phyloP scores from a whole-genome alignment of 1,284 basidiomycete species.

The Malassezia arunalokei region DNA sequence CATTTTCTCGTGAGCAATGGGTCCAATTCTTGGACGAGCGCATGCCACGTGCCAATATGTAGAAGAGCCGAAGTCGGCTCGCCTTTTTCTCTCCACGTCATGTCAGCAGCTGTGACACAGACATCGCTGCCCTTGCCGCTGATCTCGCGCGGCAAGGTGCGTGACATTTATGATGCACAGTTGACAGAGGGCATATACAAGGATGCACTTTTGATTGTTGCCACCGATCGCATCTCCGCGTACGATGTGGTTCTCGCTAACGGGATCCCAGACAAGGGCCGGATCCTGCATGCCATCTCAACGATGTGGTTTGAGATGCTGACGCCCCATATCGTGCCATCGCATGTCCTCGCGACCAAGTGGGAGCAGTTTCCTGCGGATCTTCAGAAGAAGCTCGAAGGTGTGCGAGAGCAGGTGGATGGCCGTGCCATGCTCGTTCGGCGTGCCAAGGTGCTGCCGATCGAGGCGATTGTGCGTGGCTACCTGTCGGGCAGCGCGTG shows the following conservation, averaged over 20 bases:
- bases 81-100: not conserved
- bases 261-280: slow-evolving; percentile 85
- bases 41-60: slow-evolving; percentile 44
- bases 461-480: slow-evolving; percentile 95
- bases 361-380: slow-evolving; percentile 26
- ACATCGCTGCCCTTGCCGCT: slow-evolving; percentile 39
- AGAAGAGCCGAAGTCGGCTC: not conserved
- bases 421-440: slow-evolving; percentile 82
- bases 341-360: slow-evolving; percentile 37
- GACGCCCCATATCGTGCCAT: slow-evolving; percentile 32
- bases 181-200: slow-evolving; percentile 21
- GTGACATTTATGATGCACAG: slow-evolving; percentile 43
- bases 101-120: slow-evolving; percentile 18
- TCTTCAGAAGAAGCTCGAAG: slow-evolving; percentile 22
- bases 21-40: slow-evolving; percentile 62
- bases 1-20: slow-evolving; percentile 77
- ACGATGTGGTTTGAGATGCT: slow-evolving; percentile 85
- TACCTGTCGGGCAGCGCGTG: slow-evolving; percentile 96
- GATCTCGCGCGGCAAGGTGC: slow-evolving; percentile 42
- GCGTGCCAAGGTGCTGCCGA: slow-evolving; percentile 75
- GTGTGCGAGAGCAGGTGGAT: slow-evolving; percentile 53
- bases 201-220: slow-evolving; percentile 63
- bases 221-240: slow-evolving; percentile 88
- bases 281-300: slow-evolving; percentile 75
- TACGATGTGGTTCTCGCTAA: slow-evolving; percentile 64